phyloP scores from a whole-genome alignment of 768 basidiomycete species.

The Suillus decipiens region DNA sequence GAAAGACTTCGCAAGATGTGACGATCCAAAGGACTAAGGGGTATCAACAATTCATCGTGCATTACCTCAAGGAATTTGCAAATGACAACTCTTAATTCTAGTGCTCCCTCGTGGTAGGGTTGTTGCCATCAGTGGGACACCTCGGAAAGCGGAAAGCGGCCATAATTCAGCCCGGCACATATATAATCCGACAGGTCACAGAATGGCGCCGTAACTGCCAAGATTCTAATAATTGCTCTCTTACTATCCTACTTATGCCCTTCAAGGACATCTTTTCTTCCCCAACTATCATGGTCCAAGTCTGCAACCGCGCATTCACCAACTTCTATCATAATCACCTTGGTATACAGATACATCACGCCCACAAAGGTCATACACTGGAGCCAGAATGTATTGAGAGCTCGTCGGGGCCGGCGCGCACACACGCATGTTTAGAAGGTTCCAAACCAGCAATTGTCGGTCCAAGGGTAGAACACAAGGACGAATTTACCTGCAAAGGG shows the following conservation, averaged over 20 bases:
- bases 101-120: constrained; percentile 15
- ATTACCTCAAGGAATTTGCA: constrained; percentile 32
- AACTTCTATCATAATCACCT: constrained; percentile 23
- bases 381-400: constrained; percentile 32
- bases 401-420: constrained; percentile 35
- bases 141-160: constrained; percentile 8
- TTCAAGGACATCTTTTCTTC: constrained; percentile 12
- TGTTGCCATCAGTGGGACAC: constrained; percentile 13
- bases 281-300: constrained; percentile 30
- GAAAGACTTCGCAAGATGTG: constrained; percentile 16
- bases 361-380: constrained; percentile 17
- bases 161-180: constrained; percentile 1
- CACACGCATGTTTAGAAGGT: constrained; percentile 26
- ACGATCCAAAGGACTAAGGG: constrained; percentile 22
- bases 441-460: constrained; percentile 29
- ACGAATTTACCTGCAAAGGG: constrained; percentile 36
- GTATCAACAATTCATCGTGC: constrained; percentile 11
- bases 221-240: not conserved
- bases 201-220: constrained; percentile 1
- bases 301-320: constrained; percentile 25
- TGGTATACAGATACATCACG: constrained; percentile 23
- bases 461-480: constrained; percentile 37
- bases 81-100: constrained; percentile 12
- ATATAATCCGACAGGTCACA: constrained; percentile 4
- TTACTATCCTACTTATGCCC: not conserved